These are phyloP conservation scores for Claviceps sp. DNA, from an alignment of 2,329 filamentous ascomycete species.

Conservation along the genomic window DNA sequence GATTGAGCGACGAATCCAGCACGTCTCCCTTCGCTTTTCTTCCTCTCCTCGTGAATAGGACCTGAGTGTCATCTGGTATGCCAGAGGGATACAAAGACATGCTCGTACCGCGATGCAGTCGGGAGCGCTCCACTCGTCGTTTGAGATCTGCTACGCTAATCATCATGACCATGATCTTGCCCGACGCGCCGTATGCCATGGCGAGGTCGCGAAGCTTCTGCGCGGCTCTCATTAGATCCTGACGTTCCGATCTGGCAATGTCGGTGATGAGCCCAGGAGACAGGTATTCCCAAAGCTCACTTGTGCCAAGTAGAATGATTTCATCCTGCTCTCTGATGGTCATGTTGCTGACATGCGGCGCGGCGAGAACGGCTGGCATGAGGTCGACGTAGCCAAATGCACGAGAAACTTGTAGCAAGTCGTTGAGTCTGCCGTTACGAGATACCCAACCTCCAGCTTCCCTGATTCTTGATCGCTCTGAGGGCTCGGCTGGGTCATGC, in stretches of 20 bases:
- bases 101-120: constrained; percentile 61
- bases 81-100: constrained; percentile 73
- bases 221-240: constrained; percentile 85
- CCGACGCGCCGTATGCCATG: constrained; percentile 85
- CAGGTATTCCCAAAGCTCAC: constrained; percentile 90
- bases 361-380: constrained; percentile 85
- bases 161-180: constrained; percentile 99
- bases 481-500: constrained; percentile 80
- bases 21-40: constrained; percentile 50
- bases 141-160: constrained; percentile 85
- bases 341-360: constrained; percentile 68
- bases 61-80: constrained; percentile 55
- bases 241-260: constrained; percentile 71
- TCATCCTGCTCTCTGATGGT: constrained; percentile 81
- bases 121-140: constrained; percentile 63
- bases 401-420: constrained; percentile 77
- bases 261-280: constrained; percentile 84
- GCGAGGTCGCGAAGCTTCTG: constrained; percentile 91
- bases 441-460: constrained; percentile 95
- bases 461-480: constrained; percentile 76
- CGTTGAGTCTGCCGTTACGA: constrained; percentile 85
- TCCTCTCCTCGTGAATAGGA: constrained; percentile 48
- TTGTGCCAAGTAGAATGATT: constrained; percentile 81
- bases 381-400: constrained; percentile 91
- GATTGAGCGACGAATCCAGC: constrained; percentile 75